Evolutionary conservation across 768 basidiomycete genomes (phyloP).

Genomic region (Asterophora parasitica): DNA sequence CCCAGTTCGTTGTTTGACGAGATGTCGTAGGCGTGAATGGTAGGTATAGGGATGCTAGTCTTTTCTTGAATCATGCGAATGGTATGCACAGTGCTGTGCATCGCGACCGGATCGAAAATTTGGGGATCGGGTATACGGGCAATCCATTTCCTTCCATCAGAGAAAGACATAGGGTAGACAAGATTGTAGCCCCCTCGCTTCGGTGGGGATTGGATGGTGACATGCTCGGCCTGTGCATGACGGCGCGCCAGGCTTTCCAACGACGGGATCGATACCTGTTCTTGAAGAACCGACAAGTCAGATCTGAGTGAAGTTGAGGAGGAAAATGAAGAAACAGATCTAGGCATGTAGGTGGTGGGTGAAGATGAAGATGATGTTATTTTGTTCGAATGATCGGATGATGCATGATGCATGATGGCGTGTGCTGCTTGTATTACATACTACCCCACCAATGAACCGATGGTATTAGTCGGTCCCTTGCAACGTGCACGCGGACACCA

Average conservation of each 20-base stretch:
- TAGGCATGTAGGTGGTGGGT: too few relatives aligned
- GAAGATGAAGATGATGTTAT: too few relatives aligned
- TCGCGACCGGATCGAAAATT: constrained; percentile 5
- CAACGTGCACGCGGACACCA: too few relatives aligned
- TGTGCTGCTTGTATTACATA: too few relatives aligned
- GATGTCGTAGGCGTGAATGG: constrained; percentile 11
- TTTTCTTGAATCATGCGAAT: constrained; percentile 9
- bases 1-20: constrained; percentile 10
- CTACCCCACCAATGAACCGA: too few relatives aligned
- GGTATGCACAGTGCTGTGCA: not conserved
- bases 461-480: too few relatives aligned
- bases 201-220: not conserved
- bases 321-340: too few relatives aligned
- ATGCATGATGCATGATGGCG: too few relatives aligned
- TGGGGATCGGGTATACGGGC: constrained; percentile 10
- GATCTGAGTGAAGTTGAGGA: too few relatives aligned
- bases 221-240: not conserved
- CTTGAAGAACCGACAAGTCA: too few relatives aligned
- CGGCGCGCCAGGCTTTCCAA: not conserved
- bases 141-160: constrained; percentile 17
- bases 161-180: constrained; percentile 2
- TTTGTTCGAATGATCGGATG: too few relatives aligned
- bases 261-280: not conserved
- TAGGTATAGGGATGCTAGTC: constrained; percentile 15
- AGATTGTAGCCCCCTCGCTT: not conserved